phyloP scores from a whole-genome alignment of 2,329 filamentous ascomycete species.

The Phoma sp. region DNA sequence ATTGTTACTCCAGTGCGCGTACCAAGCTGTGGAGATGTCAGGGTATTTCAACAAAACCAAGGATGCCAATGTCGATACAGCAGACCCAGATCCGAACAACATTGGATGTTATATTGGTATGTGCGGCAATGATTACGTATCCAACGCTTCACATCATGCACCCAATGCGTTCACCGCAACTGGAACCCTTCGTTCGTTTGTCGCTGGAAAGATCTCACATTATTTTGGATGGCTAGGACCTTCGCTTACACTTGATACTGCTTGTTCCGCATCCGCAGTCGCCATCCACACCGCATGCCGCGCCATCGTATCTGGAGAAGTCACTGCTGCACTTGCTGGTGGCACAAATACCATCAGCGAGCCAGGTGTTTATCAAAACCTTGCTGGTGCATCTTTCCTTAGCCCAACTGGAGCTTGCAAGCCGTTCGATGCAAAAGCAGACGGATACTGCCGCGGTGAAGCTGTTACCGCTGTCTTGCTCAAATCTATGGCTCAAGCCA shows the following conservation, averaged over 20 bases:
- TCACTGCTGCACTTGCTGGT: slow-evolving; percentile 43
- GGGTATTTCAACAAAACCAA: slow-evolving; percentile 27
- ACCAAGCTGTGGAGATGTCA: slow-evolving; percentile 48
- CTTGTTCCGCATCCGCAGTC: slow-evolving; percentile 40
- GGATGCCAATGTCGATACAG: slow-evolving; percentile 13
- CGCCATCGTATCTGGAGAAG: slow-evolving; percentile 36
- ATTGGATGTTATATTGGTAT: slow-evolving; percentile 42
- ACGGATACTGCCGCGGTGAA: slow-evolving; percentile 63
- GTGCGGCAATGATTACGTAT: slow-evolving; percentile 37
- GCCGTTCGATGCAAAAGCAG: slow-evolving; percentile 47
- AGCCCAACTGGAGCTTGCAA: slow-evolving; percentile 58
- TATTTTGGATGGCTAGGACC: slow-evolving; percentile 40
- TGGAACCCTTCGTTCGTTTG: slow-evolving; percentile 28
- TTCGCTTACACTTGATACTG: slow-evolving; percentile 40
- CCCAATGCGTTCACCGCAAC: slow-evolving; percentile 39
- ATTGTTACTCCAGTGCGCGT: slow-evolving; percentile 31
- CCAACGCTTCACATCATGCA: slow-evolving; percentile 37
- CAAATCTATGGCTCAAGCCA: slow-evolving; percentile 59
- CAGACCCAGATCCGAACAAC: slow-evolving; percentile 17
- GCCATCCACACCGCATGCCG: slow-evolving; percentile 37
- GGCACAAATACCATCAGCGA: slow-evolving; percentile 45
- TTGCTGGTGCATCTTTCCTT: slow-evolving; percentile 51
- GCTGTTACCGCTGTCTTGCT: slow-evolving; percentile 58
- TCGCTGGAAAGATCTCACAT: slow-evolving; percentile 30
- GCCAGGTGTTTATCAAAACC: slow-evolving; percentile 40